Conservation (phyloP, 2,329 filamentous ascomycete species). For the Aspergillus fijiensis region DNA sequence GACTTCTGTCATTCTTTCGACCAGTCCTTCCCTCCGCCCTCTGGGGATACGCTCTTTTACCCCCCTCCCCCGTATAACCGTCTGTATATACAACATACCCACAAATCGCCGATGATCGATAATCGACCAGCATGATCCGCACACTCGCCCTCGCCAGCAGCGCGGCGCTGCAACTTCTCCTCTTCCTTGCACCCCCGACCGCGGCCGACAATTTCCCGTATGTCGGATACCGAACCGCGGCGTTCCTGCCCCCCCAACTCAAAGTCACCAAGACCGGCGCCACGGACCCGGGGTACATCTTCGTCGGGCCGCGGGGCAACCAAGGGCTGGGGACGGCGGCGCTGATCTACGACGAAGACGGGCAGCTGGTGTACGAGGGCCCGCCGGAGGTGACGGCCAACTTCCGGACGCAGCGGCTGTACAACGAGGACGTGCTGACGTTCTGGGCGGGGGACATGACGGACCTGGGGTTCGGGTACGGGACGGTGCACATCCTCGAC, state of each 20-base stretch:
- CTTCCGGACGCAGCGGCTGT: slow-evolving; percentile 37
- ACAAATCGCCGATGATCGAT: not conserved
- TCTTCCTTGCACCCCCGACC: slow-evolving; percentile 18
- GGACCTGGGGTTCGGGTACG: slow-evolving; percentile 31
- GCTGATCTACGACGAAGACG: slow-evolving; percentile 38
- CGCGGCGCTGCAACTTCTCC: slow-evolving; percentile 17
- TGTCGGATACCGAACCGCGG: slow-evolving; percentile 16
- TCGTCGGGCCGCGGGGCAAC: slow-evolving; percentile 33
- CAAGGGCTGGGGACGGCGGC: slow-evolving; percentile 29
- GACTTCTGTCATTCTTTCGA: not conserved
- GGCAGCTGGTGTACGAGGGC: slow-evolving; percentile 38
- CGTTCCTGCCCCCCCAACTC: slow-evolving; percentile 28
- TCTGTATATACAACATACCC: too few relatives aligned
- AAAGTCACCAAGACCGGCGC: slow-evolving; percentile 32
- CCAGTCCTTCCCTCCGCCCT: not conserved
- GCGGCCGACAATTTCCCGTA: slow-evolving; percentile 23
- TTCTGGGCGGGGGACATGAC: slow-evolving; percentile 37
- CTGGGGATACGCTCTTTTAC: not conserved
- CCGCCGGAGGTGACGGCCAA: slow-evolving; percentile 34
- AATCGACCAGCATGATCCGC: slow-evolving; percentile 11
- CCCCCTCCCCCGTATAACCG: not conserved
- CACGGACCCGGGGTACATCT: slow-evolving; percentile 36
- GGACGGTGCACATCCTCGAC: slow-evolving; percentile 34
- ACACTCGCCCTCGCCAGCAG: slow-evolving; percentile 14
- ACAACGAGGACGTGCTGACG: slow-evolving; percentile 35